Base-by-base conservation (phyloP, 139 green algal species). In the Astrephomene gubernaculifera region DNA sequence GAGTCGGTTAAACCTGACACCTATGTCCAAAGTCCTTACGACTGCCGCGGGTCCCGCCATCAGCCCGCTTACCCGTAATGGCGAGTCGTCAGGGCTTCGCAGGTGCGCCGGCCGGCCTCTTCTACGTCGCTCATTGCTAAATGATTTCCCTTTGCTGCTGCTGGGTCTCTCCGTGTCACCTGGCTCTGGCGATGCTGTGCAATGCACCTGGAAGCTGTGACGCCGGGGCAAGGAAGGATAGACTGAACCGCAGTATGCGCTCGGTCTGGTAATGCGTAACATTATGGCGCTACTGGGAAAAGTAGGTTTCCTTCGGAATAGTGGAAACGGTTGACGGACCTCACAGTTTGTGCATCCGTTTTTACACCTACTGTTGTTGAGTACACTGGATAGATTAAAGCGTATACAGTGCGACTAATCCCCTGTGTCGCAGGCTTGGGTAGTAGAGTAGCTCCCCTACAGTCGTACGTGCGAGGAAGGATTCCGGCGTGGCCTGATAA, bases 51-150 rank as follows among this genome's bases (percentile, higher is more conserved):
- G 68, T 17, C 41, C 14, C 38, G 35, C 57, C 14, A 65, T 65
- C 38, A 24, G 68, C 68, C 52, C 29, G 36, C 74, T 45, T 33
- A 84, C 78, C 43, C 95, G 90, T 44, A 97, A 86, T 12, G 95
- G 95, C 5, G 87, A 92, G 88, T 97, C 95, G 52, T 95, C 88
- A 0, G 92, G 90, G 36, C 52, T 90, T 12, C 92, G 71, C 44
- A 85, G 70, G 65, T 86, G 86, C 31, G 93, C 93, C 17, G 92
- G 88, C 33, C 91, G 60, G 2, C 82, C 82, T 31, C 82, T 65
- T 25, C 80, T 63, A 9, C 78, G 75, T 22, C 74, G 80, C 31
- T 82, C 83, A 17, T 33, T 60, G 29, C 83, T 82, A 70, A 89
- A 89, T 35, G 73, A 52, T 33, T 88, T 88, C 0, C 88, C 88